Evolutionary conservation across 192 early-diverging fungal genomes (phyloP).

Genomic region (Coemansia sp.): DNA sequence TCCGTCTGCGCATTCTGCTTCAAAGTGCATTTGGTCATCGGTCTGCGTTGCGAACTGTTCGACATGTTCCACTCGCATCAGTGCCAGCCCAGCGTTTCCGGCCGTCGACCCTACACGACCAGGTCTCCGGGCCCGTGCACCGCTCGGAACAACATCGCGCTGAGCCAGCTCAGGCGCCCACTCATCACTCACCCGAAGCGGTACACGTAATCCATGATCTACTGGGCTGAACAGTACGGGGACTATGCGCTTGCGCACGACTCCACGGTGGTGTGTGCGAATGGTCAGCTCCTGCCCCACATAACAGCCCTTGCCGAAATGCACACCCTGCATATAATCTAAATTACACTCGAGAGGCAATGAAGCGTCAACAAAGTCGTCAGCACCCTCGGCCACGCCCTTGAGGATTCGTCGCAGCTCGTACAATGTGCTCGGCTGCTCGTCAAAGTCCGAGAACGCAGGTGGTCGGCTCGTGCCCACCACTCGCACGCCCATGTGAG

Average conservation of each 20-base stretch:
- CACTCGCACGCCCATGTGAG: conserved; percentile 60
- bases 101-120: conserved; percentile 67
- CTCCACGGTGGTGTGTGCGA: conserved; percentile 92
- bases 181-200: conserved; percentile 18
- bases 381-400: conserved; percentile 88
- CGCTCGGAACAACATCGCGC: conserved; percentile 33
- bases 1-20: conserved; percentile 24
- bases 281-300: conserved; percentile 98
- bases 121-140: conserved; percentile 28
- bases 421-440: conserved; percentile 52
- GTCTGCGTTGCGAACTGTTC: conserved; percentile 21
- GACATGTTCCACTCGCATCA: conserved; percentile 81
- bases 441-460: too few species aligned
- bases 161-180: conserved; percentile 4
- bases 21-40: conserved; percentile 11
- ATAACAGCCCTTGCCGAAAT: conserved; percentile 98
- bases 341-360: conserved; percentile 91
- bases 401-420: conserved; percentile 74
- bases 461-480: conserved; percentile 12
- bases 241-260: conserved; percentile 87
- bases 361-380: conserved; percentile 71
- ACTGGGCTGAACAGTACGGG: conserved; percentile 59
- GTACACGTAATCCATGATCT: not conserved
- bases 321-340: conserved; percentile 91
- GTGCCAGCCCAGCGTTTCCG: conserved; percentile 82